Evolutionary conservation across 2,329 filamentous ascomycete species (phyloP).

Genomic region (Aphanoascus verrucosus): DNA sequence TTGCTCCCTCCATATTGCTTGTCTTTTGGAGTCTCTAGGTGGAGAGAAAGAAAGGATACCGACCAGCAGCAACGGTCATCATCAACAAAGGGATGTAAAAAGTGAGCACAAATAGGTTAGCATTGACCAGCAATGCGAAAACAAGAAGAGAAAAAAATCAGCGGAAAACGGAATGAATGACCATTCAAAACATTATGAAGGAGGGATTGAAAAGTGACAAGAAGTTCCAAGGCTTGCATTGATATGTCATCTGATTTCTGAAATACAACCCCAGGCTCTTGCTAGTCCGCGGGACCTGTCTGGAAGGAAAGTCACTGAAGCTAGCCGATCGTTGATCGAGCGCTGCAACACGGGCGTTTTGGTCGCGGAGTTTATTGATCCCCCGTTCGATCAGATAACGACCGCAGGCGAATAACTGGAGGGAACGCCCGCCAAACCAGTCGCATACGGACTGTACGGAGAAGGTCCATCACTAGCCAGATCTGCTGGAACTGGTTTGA

Average conservation of each 20-base stretch:
- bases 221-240: slow-evolving; percentile 10
- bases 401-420: background rate
- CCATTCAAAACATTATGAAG: slow-evolving; percentile 7
- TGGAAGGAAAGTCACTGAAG: background rate
- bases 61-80: slow-evolving; percentile 7
- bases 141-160: background rate
- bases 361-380: background rate
- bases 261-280: background rate
- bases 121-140: slow-evolving; percentile 14
- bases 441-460: background rate
- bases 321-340: background rate
- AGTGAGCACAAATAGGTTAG: slow-evolving; percentile 6
- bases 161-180: background rate
- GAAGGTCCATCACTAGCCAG: too few species aligned
- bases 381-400: slow-evolving; percentile 4
- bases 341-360: background rate
- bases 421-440: background rate
- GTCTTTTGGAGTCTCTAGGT: slow-evolving; percentile 3
- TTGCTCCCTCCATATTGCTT: slow-evolving; percentile 9
- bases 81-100: slow-evolving; percentile 10
- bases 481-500: too few species aligned
- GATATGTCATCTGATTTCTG: slow-evolving; percentile 3
- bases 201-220: slow-evolving; percentile 5
- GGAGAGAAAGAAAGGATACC: slow-evolving; percentile 4
- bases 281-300: background rate